Base-by-base conservation (phyloP, 345 rosid genomes). In the Eucalyptus polyanthemos region DNA sequence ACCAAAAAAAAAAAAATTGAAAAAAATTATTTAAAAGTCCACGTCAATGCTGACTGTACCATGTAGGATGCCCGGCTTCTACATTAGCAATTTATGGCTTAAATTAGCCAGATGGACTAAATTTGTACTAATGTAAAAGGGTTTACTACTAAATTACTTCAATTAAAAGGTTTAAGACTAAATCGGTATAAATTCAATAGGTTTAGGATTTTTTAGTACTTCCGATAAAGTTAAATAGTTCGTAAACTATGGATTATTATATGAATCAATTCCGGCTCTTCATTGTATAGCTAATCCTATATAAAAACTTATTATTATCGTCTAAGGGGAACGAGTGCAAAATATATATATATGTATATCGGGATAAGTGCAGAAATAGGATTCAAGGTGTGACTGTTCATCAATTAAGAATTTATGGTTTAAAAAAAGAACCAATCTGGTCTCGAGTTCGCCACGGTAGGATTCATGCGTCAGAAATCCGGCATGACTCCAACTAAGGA, bases 41-140 rank as follows among this genome's bases (percentile, higher is more conserved):
- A 53, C 9, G 0, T 53, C 2, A 53, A 7, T 53, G 4, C 4
- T 0, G 0, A 53, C 1, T 53, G 2, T 53, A 17, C 9, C 22
- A 53, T 53, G 4, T 53, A 53, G 22, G 22, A 53, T 7, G 24
- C 2, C 0, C 2, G 1, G 56, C 56, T 53, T 53, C 24, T 4
- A 53, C 22, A 53, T 53, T 7, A 17, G 24, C 4, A 53, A 53
- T 53, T 53, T 17, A 1, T 53, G 0, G 9, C 4, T 8, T 53
- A 53, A 53, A 53, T 53, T 53, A 4, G 9, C 2, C 4, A 1
- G 4, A 53, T 53, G 22, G 9, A 53, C 8, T 53, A 4, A 17
- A 53, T 7, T 53, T 53, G 56, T 53, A 53, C 24, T 17, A 53
- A 53, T 53, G 56, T 53, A 8, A 53, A 53, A 53, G 9, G 4